A percentile compares a stretch with the other conserved stretches of the same genome.
These are phyloP conservation scores for Penicillium bovifimosum DNA, from an alignment of 495 filamentous ascomycete genomes.

Conservation along the genomic window DNA sequence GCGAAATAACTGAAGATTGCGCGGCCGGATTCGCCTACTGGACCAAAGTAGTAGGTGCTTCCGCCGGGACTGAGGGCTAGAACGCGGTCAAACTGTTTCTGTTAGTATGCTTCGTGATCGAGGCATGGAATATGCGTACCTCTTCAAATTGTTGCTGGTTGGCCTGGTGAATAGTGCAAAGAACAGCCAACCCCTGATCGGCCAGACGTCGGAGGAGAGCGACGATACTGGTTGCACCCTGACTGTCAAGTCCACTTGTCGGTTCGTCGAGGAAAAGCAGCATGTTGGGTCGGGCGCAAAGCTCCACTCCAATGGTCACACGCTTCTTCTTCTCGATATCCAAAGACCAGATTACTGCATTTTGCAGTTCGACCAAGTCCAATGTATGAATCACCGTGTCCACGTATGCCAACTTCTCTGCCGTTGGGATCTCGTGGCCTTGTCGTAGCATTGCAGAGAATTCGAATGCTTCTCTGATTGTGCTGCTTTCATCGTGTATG, in stretches of 20 bases:
- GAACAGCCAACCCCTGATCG: constrained; percentile 58
- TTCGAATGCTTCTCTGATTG: constrained; percentile 77
- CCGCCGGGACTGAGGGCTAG: constrained; percentile 62
- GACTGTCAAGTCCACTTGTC: constrained; percentile 68
- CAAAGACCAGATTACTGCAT: constrained; percentile 73
- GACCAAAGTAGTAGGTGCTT: constrained; percentile 62
- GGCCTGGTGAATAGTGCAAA: constrained; percentile 63
- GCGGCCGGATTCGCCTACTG: constrained; percentile 52
- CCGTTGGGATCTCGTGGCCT: constrained; percentile 54
- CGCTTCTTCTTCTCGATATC: constrained; percentile 59
- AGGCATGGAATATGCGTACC: constrained; percentile 27
- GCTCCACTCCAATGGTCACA: constrained; percentile 77
- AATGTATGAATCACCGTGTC: constrained; percentile 73
- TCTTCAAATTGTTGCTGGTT: constrained; percentile 84
- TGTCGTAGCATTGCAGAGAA: constrained; percentile 84
- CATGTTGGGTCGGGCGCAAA: constrained; percentile 68
- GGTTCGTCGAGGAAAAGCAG: constrained; percentile 71
- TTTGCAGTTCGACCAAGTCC: constrained; percentile 76
- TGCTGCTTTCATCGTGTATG: constrained; percentile 75
- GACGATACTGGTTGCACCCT: constrained; percentile 69
- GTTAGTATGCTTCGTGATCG: constrained; percentile 51
- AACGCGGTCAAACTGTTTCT: constrained; percentile 61
- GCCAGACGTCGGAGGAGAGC: constrained; percentile 65
- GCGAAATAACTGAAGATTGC: constrained; percentile 51
- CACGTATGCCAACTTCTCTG: constrained; percentile 77